Conservation (phyloP, 2,329 filamentous ascomycete genomes). For the Exserohilum rostratum region DNA sequence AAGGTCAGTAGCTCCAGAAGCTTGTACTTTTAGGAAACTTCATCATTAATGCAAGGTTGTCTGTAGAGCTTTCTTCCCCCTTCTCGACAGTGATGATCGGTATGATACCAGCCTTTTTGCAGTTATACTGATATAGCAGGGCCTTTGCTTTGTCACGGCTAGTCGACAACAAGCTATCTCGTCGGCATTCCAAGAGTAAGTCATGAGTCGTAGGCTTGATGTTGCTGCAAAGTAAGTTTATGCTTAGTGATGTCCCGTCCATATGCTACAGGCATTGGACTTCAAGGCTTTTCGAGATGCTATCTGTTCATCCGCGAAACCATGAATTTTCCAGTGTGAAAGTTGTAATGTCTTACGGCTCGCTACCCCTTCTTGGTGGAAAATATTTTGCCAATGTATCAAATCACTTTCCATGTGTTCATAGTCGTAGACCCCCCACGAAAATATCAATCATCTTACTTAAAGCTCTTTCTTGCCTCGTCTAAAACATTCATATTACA, state of each 20-base stretch:
- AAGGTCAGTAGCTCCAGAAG: conserved; percentile 16
- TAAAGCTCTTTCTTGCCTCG: too few species aligned
- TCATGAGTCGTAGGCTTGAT: neutral
- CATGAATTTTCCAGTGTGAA: neutral
- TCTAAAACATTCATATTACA: too few species aligned
- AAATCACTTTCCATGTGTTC: too few species aligned
- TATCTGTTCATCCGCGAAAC: neutral
- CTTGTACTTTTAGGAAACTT: conserved; percentile 7
- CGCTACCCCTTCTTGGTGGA: too few species aligned
- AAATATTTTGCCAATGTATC: too few species aligned
- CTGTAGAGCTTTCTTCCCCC: conserved; percentile 2
- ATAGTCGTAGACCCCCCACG: too few species aligned
- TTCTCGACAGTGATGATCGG: conserved; percentile 1
- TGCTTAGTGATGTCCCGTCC: neutral
- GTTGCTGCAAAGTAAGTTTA: neutral
- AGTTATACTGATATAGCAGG: neutral
- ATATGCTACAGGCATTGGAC: neutral
- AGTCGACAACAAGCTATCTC: neutral
- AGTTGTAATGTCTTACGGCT: too few species aligned
- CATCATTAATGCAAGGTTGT: conserved; percentile 9
- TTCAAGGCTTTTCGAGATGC: neutral
- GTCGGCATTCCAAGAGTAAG: neutral
- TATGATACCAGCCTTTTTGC: neutral
- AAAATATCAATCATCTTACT: too few species aligned
- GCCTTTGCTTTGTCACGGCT: neutral